Conservation (phyloP, 805 yeast genomes). For the Saturnispora diversa region DNA sequence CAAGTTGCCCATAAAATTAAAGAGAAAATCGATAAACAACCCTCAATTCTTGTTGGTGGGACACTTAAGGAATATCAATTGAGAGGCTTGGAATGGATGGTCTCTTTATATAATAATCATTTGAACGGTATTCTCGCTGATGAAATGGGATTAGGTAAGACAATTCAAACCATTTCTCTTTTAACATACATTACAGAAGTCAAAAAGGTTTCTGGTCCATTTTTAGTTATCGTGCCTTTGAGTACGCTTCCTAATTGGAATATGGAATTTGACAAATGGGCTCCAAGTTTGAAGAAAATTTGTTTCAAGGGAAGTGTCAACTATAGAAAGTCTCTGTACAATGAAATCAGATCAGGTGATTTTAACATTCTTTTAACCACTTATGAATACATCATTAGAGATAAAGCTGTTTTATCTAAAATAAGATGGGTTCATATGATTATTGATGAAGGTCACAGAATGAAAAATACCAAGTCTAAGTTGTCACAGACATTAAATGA, state of each 20-base stretch:
- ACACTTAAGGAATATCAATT: constrained; percentile 67
- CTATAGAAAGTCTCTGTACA: constrained; percentile 58
- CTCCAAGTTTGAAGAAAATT: constrained; percentile 64
- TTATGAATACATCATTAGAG: constrained; percentile 73
- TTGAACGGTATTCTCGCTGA: constrained; percentile 59
- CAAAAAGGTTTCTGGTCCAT: constrained; percentile 60
- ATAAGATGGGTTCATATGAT: constrained; percentile 80
- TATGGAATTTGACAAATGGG: constrained; percentile 81
- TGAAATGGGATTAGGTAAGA: constrained; percentile 63
- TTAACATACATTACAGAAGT: constrained; percentile 61
- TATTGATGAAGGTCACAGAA: constrained; percentile 85
- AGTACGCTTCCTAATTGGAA: constrained; percentile 85
- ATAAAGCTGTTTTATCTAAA: constrained; percentile 59
- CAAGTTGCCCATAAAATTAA: constrained; percentile 72
- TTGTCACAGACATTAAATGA: constrained; percentile 62
- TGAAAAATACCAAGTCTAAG: constrained; percentile 74
- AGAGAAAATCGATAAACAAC: constrained; percentile 61
- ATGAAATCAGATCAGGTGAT: constrained; percentile 56
- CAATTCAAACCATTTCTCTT: constrained; percentile 71
- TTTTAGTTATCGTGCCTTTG: constrained; percentile 72
- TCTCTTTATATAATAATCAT: constrained; percentile 51
- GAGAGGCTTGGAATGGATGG: constrained; percentile 63
- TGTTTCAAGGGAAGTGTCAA: constrained; percentile 73
- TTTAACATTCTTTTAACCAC: constrained; percentile 75
- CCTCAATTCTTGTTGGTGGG: constrained; percentile 68